Conservation (phyloP, 768 basidiomycete genomes). For the Terana coerulea region DNA sequence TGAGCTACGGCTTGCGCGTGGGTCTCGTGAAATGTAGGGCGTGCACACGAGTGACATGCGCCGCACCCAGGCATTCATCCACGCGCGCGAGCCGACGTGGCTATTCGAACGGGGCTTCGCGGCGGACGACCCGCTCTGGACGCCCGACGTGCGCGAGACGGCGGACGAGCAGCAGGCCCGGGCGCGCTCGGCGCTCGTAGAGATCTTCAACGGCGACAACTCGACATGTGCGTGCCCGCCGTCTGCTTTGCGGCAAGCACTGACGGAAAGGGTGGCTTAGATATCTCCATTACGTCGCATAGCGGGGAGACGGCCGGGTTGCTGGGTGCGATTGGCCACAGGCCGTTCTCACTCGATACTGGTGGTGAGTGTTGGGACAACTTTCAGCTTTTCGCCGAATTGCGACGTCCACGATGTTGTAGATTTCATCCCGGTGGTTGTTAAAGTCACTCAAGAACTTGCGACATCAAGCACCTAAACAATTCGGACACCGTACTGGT, state of each 20-base stretch:
- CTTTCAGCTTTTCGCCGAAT: not conserved
- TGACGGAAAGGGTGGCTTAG: not conserved
- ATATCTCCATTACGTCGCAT: conserved; percentile 7
- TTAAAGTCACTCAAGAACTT: conserved; percentile 3
- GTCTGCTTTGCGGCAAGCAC: not conserved
- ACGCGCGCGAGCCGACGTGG: conserved; percentile 4
- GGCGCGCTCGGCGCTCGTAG: conserved; percentile 1
- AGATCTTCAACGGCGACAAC: conserved; percentile 5
- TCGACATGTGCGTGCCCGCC: not conserved
- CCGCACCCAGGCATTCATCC: conserved; percentile 4
- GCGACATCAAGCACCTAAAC: too few relatives aligned
- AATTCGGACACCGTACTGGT: too few relatives aligned
- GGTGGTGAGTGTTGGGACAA: conserved; percentile 2
- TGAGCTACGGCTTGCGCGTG: not conserved
- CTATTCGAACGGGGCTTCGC: conserved; percentile 4
- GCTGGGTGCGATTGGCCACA: conserved; percentile 2
- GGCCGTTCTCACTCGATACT: conserved; percentile 1
- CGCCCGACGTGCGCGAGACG: conserved; percentile 4
- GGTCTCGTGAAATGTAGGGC: not conserved
- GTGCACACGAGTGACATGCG: conserved; percentile 9
- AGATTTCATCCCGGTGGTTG: conserved; percentile 6
- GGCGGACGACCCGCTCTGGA: conserved; percentile 1
- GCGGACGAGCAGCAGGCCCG: conserved; percentile 4
- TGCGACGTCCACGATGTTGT: not conserved
- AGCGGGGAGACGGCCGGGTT: conserved; percentile 3